Evolutionary conservation across 345 rosid genomes (phyloP).

Genomic region (Hirschfeldia incana): DNA sequence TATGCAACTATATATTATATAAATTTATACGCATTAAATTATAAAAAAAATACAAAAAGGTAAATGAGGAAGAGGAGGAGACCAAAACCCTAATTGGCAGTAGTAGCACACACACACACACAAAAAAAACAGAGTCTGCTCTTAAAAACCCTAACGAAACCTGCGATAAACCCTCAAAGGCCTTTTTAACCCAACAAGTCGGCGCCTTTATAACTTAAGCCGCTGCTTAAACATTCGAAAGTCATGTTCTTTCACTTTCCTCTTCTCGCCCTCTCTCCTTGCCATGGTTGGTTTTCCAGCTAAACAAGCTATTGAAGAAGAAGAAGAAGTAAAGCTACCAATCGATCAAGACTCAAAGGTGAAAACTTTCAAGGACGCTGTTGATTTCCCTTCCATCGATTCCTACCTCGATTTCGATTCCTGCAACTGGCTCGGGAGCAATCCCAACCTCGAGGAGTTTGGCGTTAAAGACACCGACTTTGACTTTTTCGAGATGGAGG

Average conservation of each 20-base stretch:
- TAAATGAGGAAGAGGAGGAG: background rate
- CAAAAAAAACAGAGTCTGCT: constrained; percentile 19
- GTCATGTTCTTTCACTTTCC: constrained; percentile 33
- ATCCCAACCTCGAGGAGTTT: constrained; percentile 31
- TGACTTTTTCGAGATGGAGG: constrained; percentile 41
- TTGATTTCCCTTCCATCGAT: constrained; percentile 50
- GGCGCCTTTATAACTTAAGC: constrained; percentile 29
- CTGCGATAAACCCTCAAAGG: constrained; percentile 39
- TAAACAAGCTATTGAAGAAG: constrained; percentile 39
- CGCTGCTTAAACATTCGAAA: constrained; percentile 23
- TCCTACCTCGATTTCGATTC: constrained; percentile 67
- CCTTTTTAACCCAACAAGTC: constrained; percentile 9
- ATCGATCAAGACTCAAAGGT: constrained; percentile 40
- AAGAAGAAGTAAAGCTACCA: constrained; percentile 11
- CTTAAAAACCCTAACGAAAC: constrained; percentile 30
- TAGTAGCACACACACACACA: background rate
- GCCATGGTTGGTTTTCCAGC: constrained; percentile 57
- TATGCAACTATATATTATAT: background rate
- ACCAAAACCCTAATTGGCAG: constrained; percentile 32
- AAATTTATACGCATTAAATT: background rate
- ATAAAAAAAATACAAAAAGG: background rate
- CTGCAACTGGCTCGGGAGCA: constrained; percentile 53
- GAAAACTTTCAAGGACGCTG: constrained; percentile 33
- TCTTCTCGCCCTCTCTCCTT: constrained; percentile 15
- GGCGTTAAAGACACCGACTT: constrained; percentile 43